A percentile compares a stretch with the other conserved stretches of the same genome.
Evolutionary conservation across 345 rosid species (phyloP).

Genomic region (Arabis alpina): DNA sequence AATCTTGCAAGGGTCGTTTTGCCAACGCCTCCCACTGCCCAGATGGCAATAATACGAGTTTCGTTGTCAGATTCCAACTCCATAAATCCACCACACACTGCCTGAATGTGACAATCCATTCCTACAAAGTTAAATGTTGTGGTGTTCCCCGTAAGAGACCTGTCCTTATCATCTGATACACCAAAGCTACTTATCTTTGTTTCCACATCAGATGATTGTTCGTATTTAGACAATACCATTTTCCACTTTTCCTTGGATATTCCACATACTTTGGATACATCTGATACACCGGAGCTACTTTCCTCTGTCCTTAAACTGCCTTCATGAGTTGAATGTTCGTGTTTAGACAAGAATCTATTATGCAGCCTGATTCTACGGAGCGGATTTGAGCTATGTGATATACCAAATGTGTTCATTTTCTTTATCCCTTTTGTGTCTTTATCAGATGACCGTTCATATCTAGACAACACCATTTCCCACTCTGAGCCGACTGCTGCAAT

Average conservation of each 20-base stretch:
- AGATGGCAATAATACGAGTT: neutral
- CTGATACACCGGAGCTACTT: no score
- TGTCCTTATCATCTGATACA: neutral
- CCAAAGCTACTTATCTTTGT: neutral
- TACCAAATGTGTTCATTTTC: no score
- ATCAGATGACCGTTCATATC: neutral
- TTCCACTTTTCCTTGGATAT: neutral
- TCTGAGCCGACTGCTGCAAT: neutral
- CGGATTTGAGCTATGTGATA: no score
- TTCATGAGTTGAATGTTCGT: no score
- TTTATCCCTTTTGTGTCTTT: no score
- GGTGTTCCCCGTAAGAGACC: neutral
- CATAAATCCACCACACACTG: neutral
- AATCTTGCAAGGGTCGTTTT: conserved; percentile 2
- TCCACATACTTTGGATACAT: neutral
- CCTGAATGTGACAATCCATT: neutral
- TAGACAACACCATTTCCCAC: neutral
- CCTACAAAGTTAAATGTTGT: neutral
- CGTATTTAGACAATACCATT: neutral
- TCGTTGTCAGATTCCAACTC: neutral
- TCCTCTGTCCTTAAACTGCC: no score
- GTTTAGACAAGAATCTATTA: no score
- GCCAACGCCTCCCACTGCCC: conserved; percentile 1
- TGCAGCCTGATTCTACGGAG: no score
- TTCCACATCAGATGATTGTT: neutral